Evolutionary conservation across 2,329 filamentous ascomycete species (phyloP), one percentile per base, ranked within the genome.

Genomic region (Aspergillus proliferans): DNA sequence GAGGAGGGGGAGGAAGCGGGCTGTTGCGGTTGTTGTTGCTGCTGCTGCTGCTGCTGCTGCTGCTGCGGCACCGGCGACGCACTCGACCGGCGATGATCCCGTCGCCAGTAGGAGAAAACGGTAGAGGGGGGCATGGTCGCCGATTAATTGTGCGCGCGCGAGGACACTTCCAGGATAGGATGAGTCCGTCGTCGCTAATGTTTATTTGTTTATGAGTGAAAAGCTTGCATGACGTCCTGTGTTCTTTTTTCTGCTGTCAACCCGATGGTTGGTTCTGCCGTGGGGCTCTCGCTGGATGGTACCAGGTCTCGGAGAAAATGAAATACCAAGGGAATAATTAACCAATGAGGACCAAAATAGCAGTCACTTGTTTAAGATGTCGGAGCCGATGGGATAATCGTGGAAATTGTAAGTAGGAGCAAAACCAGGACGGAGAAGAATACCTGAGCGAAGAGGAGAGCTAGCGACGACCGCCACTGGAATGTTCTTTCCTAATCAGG

Each of bases 101-200:
- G 66, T 47, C 67, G 67, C 67, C 64, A 69, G 51, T 70, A 70
- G 22, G 67, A 68, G 52, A 70, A 70, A 43, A 70, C 67, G 18
- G 66, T 63, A 38, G 67, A 69, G 3, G 67, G 62, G 6, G 65
- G 58, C 67, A 70, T 70, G 52, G 22, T 59, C 43, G 46, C 33
- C 26, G 26, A 30, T 30, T 30, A 30, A 30, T 30, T 30, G 26
- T 47, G 45, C 45, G 43, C 51, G 34, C 45, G 46, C 34, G n/a
- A 38, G 50, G 41, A 44, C 53, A 56, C 54, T 44, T 43, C 47
- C 51, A 30, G 4, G 26, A 12, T 30, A 30, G 26, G 33, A 53
- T 52, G 56, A 55, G 45, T 52, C 38, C n/a, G 34, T 38, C 34
- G 34, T 19, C n/a, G n/a, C 34, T 38, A 18, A 19, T n/a, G 8